Percentiles rank a stretch among this genome's conserved stretches.
Conservation (phyloP, 2,329 filamentous ascomycete genomes). For the Pseudogymnoascus sp. region DNA sequence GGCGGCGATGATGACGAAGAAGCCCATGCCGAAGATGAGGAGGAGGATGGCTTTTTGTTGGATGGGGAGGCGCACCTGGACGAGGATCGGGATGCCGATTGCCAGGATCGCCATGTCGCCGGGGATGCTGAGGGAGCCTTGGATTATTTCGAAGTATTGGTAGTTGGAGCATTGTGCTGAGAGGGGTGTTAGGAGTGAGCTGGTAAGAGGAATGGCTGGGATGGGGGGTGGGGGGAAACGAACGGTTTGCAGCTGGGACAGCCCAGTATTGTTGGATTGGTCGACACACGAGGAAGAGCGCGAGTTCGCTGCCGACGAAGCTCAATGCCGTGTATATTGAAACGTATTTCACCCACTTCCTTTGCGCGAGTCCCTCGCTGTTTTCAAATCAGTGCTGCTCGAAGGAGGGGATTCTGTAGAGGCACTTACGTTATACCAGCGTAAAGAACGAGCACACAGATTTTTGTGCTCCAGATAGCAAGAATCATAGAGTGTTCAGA, state of each 20-base stretch:
- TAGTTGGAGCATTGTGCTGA: conserved; percentile 38
- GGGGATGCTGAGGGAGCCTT: conserved; percentile 40
- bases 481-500: conserved; percentile 42
- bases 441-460: conserved; percentile 38
- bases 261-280: conserved; percentile 41
- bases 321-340: conserved; percentile 33
- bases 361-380: conserved; percentile 26
- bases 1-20: conserved; percentile 37
- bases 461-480: conserved; percentile 34
- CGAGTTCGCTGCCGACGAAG: conserved; percentile 34
- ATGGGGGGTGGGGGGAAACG: not conserved
- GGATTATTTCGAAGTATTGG: conserved; percentile 37
- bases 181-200: not conserved
- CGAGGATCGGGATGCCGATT: conserved; percentile 39
- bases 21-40: conserved; percentile 41
- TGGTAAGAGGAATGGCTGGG: not conserved
- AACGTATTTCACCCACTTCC: conserved; percentile 30
- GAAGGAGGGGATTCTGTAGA: not conserved
- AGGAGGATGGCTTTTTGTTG: conserved; percentile 38
- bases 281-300: conserved; percentile 38
- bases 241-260: conserved; percentile 34
- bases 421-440: conserved; percentile 22
- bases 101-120: conserved; percentile 39
- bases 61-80: conserved; percentile 32
- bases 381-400: conserved; percentile 3